phyloP scores from a whole-genome alignment of 768 basidiomycete genomes.

The Pleurotus salmoneostramineus region DNA sequence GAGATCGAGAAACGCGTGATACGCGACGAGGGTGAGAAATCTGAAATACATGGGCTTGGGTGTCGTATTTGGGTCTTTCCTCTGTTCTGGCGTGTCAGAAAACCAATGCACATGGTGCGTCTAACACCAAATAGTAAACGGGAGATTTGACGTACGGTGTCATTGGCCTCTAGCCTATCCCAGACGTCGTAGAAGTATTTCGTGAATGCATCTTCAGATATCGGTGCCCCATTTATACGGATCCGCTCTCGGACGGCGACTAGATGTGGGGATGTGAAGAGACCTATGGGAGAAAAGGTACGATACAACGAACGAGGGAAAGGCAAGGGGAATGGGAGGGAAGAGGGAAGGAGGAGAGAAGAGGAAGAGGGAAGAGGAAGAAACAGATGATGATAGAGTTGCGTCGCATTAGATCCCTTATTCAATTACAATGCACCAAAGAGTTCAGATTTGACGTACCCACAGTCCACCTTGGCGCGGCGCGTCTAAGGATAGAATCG shows the following conservation, averaged over 20 bases:
- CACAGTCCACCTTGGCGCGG: conserved; percentile 73
- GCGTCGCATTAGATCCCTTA: too few species aligned
- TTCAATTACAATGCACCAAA: too few species aligned
- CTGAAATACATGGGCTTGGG: conserved; percentile 91
- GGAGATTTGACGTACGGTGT: conserved; percentile 54
- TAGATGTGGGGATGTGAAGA: conserved; percentile 96
- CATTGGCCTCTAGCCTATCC: conserved; percentile 71
- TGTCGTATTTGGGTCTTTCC: conserved; percentile 46
- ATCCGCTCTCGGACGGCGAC: conserved; percentile 95
- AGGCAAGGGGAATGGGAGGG: too few species aligned
- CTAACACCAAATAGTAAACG: too few species aligned
- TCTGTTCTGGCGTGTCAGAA: conserved; percentile 25
- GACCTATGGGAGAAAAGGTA: conserved; percentile 41
- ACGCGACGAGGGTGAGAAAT: conserved; percentile 89
- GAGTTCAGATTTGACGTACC: conserved; percentile 37
- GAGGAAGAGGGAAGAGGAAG: too few species aligned
- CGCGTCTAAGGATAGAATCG: conserved; percentile 77
- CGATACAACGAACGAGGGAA: too few species aligned
- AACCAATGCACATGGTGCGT: neutral
- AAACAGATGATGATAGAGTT: too few species aligned
- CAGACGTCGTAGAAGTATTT: conserved; percentile 96
- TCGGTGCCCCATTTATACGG: conserved; percentile 84
- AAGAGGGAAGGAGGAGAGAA: too few species aligned
- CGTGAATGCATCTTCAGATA: conserved; percentile 86
- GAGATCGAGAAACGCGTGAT: conserved; percentile 79